These are phyloP conservation scores for Aschersonia sp. DNA, from an alignment of 2,329 filamentous ascomycete genomes.

Conservation along the genomic window DNA sequence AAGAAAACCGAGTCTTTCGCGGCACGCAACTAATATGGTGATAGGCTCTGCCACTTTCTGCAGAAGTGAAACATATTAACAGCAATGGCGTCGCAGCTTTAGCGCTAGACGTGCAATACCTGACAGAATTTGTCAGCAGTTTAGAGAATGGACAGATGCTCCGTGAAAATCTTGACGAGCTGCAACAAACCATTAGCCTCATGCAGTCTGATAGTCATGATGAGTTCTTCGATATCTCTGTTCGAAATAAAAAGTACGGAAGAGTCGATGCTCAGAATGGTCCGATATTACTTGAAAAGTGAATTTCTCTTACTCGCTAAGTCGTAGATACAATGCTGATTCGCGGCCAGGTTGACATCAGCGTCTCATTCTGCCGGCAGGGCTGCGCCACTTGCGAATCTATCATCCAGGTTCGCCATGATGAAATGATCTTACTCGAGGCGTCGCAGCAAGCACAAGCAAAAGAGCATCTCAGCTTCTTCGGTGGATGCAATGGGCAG, in stretches of 20 bases:
- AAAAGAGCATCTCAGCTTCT: no score
- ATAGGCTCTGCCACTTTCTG: conserved; percentile 60
- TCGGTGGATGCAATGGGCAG: no score
- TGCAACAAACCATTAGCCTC: conserved; percentile 81
- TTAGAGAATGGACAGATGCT: conserved; percentile 78
- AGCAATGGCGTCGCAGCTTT: conserved; percentile 71
- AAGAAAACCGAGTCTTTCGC: neutral
- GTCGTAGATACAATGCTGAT: conserved; percentile 10
- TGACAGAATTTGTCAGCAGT: conserved; percentile 73
- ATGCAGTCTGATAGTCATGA: conserved; percentile 85
- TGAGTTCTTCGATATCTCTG: conserved; percentile 88
- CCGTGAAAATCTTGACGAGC: conserved; percentile 76
- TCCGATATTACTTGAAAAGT: conserved; percentile 84
- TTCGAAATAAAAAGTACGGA: conserved; percentile 83
- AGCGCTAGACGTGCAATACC: conserved; percentile 68
- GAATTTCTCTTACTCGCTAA: conserved; percentile 13
- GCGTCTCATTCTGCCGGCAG: conserved; percentile 43
- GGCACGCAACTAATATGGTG: conserved; percentile 7
- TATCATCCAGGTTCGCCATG: conserved; percentile 64
- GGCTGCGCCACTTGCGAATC: conserved; percentile 51
- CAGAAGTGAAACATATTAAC: conserved; percentile 73
- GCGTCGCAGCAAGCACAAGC: neutral
- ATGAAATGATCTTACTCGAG: conserved; percentile 16
- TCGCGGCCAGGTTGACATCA: conserved; percentile 41
- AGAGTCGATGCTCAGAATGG: conserved; percentile 86